Conservation (phyloP, 495 filamentous ascomycete species). For the Neurospora sp. region DNA sequence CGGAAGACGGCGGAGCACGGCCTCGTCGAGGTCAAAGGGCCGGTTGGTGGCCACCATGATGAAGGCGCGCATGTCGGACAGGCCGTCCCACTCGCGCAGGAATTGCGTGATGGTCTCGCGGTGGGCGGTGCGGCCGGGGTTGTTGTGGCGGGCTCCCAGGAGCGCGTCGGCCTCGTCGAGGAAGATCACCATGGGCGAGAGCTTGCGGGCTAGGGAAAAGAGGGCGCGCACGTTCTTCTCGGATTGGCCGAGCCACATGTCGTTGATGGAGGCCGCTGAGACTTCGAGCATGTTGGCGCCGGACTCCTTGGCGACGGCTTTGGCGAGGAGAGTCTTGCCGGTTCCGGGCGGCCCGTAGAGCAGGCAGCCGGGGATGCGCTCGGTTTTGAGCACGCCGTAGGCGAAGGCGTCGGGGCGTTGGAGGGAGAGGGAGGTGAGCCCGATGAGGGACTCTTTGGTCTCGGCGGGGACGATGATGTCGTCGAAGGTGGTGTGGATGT, state of each 20-base stretch:
- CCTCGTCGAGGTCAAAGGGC: constrained; percentile 92
- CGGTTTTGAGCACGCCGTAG: constrained; percentile 86
- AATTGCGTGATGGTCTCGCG: constrained; percentile 97
- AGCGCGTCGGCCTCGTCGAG: constrained; percentile 95
- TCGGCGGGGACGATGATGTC: constrained; percentile 73
- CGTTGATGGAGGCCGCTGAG: constrained; percentile 62
- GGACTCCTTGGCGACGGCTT: constrained; percentile 90
- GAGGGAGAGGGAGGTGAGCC: constrained; percentile 78
- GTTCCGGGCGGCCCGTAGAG: constrained; percentile 94
- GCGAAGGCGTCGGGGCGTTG: constrained; percentile 87
- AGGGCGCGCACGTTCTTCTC: constrained; percentile 96
- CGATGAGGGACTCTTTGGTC: constrained; percentile 82
- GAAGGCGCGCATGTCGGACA: constrained; percentile 77
- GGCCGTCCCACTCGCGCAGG: constrained; percentile 94
- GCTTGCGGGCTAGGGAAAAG: constrained; percentile 82
- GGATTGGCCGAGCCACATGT: constrained; percentile 92
- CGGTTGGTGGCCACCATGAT: constrained; percentile 99
- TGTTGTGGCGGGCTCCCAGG: constrained; percentile 59
- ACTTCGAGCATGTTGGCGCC: constrained; percentile 67
- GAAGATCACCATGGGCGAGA: constrained; percentile 90
- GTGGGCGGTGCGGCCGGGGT: constrained; percentile 49
- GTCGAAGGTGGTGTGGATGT: constrained; percentile 74
- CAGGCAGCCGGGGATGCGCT: constrained; percentile 80
- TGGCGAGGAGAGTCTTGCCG: constrained; percentile 89
- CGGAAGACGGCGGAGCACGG: constrained; percentile 76